Base-by-base conservation (phyloP, 2,329 filamentous ascomycete species). In the Arachnomyces sp. region DNA sequence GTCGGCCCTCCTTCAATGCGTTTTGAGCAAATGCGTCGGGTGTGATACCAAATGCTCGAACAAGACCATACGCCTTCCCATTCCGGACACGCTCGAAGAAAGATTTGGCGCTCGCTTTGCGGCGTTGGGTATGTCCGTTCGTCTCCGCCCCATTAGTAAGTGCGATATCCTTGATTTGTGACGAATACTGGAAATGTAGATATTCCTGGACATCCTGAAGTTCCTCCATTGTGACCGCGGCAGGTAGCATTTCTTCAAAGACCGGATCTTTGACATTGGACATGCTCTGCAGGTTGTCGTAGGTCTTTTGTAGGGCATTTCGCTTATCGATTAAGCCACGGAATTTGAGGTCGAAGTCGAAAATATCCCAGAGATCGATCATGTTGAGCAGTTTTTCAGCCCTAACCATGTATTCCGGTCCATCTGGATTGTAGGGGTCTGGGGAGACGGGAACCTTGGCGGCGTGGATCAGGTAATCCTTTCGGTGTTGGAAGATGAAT, bases 131-230 rank as follows among this genome's bases (percentile, higher is more conserved):
- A 44, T 82, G 82, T 7, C 72, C 65, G 40, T 78, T 78, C 31
- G 17, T 39, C 16, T 34, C 40, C n/a, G 49, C 60, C 2, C 70
- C 67, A 41, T 78, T 71, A 45, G 79, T 72, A 13, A 78, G 68
- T 11, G 81, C 77, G 35, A 93, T 64, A 47, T 96, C 89, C 57
- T 85, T 90, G 36, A 96, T 71, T 58, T 94, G 80, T 2, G 79
- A 71, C 3, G 84, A 79, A 54, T 96, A 96, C 55, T 89, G 84
- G 63, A 98, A 98, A 56, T 96, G 88, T 39, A 96, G 70, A 54
- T 96, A 96, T 56, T 98, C 92, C 57, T 96, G 90, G 15, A 98
- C 67, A 60, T 98, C 92, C 58, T 98, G 92, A 13, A 98, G 73
- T 58, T 98, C 92, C 58, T 98, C 92, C 72, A 95, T 89, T 0